These are phyloP conservation scores for Ogataea pignaliae DNA, from an alignment of 805 yeast genomes.

Conservation along the genomic window DNA sequence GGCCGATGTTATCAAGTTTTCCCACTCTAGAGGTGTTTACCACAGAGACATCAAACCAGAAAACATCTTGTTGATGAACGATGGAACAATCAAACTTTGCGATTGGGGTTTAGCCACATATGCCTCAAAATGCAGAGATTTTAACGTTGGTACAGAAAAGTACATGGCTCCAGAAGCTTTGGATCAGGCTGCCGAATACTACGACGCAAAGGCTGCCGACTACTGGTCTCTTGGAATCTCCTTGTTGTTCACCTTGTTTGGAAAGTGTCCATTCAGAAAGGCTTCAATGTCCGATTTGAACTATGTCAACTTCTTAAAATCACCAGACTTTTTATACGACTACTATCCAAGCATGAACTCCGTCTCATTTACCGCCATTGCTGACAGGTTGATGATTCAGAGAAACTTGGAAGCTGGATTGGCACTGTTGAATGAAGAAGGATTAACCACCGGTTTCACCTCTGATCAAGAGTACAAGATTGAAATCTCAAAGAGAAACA, in stretches of 20 bases:
- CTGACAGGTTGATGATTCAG: slow-evolving; percentile 38
- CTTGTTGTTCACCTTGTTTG: slow-evolving; percentile 44
- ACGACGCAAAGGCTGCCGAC: slow-evolving; percentile 46
- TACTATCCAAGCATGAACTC: slow-evolving; percentile 44
- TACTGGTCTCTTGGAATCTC: slow-evolving; percentile 54
- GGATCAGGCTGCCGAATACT: slow-evolving; percentile 16
- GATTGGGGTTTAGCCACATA: slow-evolving; percentile 70
- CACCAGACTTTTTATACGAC: slow-evolving; percentile 41
- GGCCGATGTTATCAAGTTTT: slow-evolving; percentile 44
- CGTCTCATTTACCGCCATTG: slow-evolving; percentile 36
- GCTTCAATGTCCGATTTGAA: slow-evolving; percentile 36
- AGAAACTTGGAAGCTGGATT: slow-evolving; percentile 36
- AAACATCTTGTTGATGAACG: slow-evolving; percentile 50
- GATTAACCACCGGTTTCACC: slow-evolving; percentile 35
- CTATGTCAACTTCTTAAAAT: slow-evolving; percentile 38
- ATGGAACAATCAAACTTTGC: slow-evolving; percentile 56
- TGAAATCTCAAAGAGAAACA: background rate
- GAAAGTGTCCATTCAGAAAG: slow-evolving; percentile 48
- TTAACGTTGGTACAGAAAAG: slow-evolving; percentile 52
- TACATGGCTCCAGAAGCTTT: slow-evolving; percentile 54
- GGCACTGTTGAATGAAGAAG: slow-evolving; percentile 24
- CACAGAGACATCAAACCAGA: slow-evolving; percentile 77
- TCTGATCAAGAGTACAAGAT: slow-evolving; percentile 41
- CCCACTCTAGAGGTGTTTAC: slow-evolving; percentile 56
- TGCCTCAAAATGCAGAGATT: slow-evolving; percentile 27